phyloP scores from a whole-genome alignment of 139 green algal species.

The Coccomyxa sp. region DNA sequence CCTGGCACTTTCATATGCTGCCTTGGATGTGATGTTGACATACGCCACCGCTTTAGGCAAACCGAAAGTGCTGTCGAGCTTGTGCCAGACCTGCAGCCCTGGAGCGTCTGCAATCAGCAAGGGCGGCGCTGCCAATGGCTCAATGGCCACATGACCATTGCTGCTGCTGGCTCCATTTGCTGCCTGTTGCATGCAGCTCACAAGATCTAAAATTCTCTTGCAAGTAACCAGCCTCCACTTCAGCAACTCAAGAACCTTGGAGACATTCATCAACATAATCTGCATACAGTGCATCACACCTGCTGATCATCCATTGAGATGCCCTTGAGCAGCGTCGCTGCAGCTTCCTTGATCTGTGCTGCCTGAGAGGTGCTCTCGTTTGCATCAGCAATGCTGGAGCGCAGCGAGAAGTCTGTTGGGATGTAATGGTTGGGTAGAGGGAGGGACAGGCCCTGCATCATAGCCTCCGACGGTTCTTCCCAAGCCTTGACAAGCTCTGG shows the following conservation, averaged over 20 bases:
- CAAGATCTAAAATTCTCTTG: too few species aligned
- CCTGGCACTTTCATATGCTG: constrained; percentile 30
- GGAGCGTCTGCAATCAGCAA: constrained; percentile 54
- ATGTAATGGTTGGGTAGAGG: constrained; percentile 83
- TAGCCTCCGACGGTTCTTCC: not conserved
- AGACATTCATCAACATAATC: not conserved
- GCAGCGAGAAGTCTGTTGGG: constrained; percentile 67
- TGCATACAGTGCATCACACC: not conserved
- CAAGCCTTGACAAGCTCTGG: constrained; percentile 30
- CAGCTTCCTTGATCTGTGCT: not conserved
- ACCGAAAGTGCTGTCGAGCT: constrained; percentile 68
- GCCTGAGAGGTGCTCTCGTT: not conserved
- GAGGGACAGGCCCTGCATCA: constrained; percentile 54
- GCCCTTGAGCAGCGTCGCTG: not conserved
- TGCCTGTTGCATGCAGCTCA: not conserved
- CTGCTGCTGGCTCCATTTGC: not conserved
- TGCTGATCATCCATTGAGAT: not conserved
- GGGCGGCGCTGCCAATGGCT: constrained; percentile 40
- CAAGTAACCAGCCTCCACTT: not conserved
- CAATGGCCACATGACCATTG: not conserved
- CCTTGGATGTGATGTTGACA: constrained; percentile 54
- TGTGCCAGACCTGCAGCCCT: constrained; percentile 78
- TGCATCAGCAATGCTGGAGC: not conserved
- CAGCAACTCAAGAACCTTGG: not conserved
- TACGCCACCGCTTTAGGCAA: constrained; percentile 56